Evolutionary conservation across 208 protist genomes (phyloP).

Genomic region (Leishmania tropica): DNA sequence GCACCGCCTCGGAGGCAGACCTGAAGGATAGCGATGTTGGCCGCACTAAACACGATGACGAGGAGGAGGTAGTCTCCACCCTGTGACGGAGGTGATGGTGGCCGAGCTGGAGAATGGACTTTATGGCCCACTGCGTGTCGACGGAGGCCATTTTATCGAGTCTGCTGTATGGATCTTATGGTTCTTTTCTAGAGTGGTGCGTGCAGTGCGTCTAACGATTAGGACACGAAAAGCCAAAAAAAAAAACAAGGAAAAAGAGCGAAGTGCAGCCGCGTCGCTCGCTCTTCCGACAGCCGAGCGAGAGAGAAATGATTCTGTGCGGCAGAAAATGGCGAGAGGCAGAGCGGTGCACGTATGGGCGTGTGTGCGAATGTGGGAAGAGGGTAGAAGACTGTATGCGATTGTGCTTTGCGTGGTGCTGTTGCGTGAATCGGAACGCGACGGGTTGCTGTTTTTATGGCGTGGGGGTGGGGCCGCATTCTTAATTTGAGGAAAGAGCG

Average conservation of each 20-base stretch:
- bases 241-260: neutral
- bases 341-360: neutral
- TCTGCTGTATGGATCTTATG: neutral
- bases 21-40: neutral
- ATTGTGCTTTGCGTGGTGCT: neutral
- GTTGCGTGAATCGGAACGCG: neutral
- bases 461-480: neutral
- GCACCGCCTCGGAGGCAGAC: constrained; percentile 9
- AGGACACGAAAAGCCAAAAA: neutral
- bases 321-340: neutral
- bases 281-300: neutral
- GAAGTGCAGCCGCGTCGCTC: neutral
- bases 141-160: constrained; percentile 20
- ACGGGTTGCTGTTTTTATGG: neutral
- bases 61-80: neutral
- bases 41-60: neutral
- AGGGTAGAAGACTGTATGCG: neutral
- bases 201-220: neutral
- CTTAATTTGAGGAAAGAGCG: neutral
- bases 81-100: constrained; percentile 26
- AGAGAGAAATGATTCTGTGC: neutral
- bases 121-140: constrained; percentile 28
- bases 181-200: neutral
- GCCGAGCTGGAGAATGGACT: constrained; percentile 32
- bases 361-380: neutral